phyloP scores from a whole-genome alignment of 768 basidiomycete genomes.

The Glaciozyma antarctica region DNA sequence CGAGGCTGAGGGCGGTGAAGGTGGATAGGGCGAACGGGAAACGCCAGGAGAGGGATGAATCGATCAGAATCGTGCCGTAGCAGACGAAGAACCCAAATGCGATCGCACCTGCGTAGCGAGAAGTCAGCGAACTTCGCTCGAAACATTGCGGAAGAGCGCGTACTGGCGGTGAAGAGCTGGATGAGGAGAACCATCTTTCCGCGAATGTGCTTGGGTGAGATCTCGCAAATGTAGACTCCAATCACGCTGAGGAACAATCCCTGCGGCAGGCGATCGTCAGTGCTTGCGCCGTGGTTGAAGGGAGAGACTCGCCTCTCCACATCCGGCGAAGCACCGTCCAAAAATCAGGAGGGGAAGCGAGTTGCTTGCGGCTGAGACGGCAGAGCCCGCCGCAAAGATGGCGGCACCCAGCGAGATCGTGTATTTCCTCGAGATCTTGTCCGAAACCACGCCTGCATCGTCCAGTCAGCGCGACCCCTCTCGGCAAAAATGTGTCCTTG shows the following conservation, averaged over 20 bases:
- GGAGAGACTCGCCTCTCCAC: constrained; percentile 6
- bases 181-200: constrained; percentile 43
- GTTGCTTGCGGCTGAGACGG: constrained; percentile 29
- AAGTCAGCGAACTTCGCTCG: constrained; percentile 18
- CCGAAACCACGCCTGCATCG: constrained; percentile 37
- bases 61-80: constrained; percentile 39
- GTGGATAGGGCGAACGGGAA: constrained; percentile 38
- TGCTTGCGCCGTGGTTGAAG: neutral
- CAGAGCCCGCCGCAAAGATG: constrained; percentile 44
- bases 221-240: constrained; percentile 38
- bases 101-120: neutral
- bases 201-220: constrained; percentile 44
- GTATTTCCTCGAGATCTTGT: constrained; percentile 46
- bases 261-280: neutral
- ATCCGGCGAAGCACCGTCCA: constrained; percentile 46
- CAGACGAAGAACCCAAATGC: constrained; percentile 42
- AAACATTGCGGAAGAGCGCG: constrained; percentile 39
- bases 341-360: constrained; percentile 42
- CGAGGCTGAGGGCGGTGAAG: constrained; percentile 28
- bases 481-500: constrained; percentile 7
- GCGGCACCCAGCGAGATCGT: constrained; percentile 45
- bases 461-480: too few relatives aligned
- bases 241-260: constrained; percentile 2
- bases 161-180: constrained; percentile 46
- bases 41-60: constrained; percentile 41